These are phyloP conservation scores for Malus sieversii DNA, from an alignment of 306 rosid genomes.

Conservation along the genomic window DNA sequence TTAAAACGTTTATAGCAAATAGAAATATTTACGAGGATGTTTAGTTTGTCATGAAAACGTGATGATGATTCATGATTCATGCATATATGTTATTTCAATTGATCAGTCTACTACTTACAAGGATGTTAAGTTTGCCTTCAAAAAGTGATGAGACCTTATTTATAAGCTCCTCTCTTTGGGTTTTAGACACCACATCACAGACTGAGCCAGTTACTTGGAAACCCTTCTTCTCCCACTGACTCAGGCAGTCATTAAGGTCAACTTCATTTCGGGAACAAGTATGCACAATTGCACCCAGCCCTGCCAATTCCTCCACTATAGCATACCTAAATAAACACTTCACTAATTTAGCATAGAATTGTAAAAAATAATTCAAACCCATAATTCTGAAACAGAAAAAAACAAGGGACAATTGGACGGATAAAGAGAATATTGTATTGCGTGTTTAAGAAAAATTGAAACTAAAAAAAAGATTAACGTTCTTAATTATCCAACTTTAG, in stretches of 20 bases:
- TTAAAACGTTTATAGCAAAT: no score
- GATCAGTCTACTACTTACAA: not conserved
- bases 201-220: constrained; percentile 21
- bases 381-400: no score
- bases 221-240: constrained; percentile 17
- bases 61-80: no score
- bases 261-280: constrained; percentile 9
- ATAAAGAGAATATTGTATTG: not conserved
- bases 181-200: constrained; percentile 3
- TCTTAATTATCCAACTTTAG: not conserved
- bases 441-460: not conserved
- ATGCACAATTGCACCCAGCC: constrained; percentile 14
- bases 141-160: constrained; percentile 10
- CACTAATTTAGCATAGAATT: not conserved
- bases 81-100: no score
- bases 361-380: no score
- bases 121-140: constrained; percentile 24
- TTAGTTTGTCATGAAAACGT: no score
- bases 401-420: no score
- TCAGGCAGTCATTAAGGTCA: constrained; percentile 16
- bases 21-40: no score
- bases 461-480: not conserved
- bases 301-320: constrained; percentile 28
- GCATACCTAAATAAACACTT: constrained; percentile 12
- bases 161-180: constrained; percentile 4